These are phyloP conservation scores for Talaromyces albobiverticillius DNA, from an alignment of 2,329 filamentous ascomycete genomes.

Conservation along the genomic window DNA sequence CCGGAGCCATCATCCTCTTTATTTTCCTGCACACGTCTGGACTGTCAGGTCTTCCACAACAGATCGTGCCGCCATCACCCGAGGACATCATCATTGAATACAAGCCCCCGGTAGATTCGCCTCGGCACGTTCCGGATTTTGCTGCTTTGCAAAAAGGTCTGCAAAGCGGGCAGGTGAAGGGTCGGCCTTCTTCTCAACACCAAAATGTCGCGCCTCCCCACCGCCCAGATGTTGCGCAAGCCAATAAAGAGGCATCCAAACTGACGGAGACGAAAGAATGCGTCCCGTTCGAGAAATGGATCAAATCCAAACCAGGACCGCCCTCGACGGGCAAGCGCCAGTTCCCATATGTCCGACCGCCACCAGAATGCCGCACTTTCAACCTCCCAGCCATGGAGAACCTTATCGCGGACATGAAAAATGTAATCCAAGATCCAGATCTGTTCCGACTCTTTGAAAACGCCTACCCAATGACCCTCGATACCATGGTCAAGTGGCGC, in stretches of 20 bases:
- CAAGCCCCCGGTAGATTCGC: neutral
- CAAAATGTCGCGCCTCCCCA: no score
- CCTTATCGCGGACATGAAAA: neutral
- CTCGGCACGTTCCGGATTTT: neutral
- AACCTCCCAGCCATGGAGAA: neutral
- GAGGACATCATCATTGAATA: neutral
- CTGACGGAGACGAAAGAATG: neutral
- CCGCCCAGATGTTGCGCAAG: no score
- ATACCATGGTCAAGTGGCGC: neutral
- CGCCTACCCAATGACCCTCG: neutral
- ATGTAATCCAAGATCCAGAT: neutral
- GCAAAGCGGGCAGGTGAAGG: neutral
- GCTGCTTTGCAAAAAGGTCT: neutral
- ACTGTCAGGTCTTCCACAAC: neutral
- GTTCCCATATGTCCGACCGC: neutral
- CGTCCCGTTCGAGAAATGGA: neutral
- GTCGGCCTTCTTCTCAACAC: no score
- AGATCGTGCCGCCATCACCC: neutral
- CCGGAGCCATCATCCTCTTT: neutral
- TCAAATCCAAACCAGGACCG: neutral
- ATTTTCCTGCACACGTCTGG: neutral
- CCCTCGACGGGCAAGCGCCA: neutral
- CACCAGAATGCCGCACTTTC: neutral
- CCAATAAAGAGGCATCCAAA: no score
- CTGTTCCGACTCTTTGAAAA: conserved; percentile 1